Evolutionary conservation across 2,329 filamentous ascomycete genomes (phyloP).

Genomic region (Aspergillus sp.): DNA sequence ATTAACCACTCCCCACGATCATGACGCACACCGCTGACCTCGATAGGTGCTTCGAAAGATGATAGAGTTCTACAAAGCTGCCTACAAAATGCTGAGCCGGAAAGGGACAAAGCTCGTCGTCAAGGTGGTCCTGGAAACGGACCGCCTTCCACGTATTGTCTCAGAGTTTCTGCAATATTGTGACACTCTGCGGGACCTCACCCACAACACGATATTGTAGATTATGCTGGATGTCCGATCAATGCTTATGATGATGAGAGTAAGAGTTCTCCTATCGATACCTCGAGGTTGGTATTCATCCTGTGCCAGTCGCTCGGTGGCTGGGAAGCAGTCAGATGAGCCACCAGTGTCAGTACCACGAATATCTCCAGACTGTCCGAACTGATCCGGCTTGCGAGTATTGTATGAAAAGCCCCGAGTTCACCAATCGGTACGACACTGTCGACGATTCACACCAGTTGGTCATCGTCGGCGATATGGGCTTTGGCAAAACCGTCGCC

Average conservation of each 20-base stretch:
- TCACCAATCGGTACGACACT: constrained; percentile 15
- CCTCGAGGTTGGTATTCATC: constrained; percentile 4
- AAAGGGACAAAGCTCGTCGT: constrained; percentile 21
- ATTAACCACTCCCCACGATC: too few relatives aligned
- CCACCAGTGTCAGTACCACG: constrained; percentile 12
- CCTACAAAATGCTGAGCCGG: constrained; percentile 22
- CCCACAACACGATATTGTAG: constrained; percentile 24
- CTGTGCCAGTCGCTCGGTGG: constrained; percentile 13
- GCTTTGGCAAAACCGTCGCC: constrained; percentile 18
- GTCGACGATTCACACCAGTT: constrained; percentile 10
- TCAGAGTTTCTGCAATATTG: constrained; percentile 26
- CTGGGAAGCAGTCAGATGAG: constrained; percentile 15
- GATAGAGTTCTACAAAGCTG: constrained; percentile 16
- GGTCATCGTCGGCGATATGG: constrained; percentile 17
- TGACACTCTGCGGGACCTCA: constrained; percentile 22
- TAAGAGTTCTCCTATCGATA: constrained; percentile 11
- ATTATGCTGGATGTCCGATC: constrained; percentile 23
- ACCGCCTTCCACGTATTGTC: constrained; percentile 22
- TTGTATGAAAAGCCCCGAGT: constrained; percentile 13
- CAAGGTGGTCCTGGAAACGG: constrained; percentile 22
- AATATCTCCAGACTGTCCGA: constrained; percentile 8
- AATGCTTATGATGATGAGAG: constrained; percentile 26
- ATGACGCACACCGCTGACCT: too few relatives aligned
- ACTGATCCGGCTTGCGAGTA: constrained; percentile 16
- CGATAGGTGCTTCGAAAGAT: constrained; percentile 15